Evolutionary conservation across 441 rosid genomes (phyloP), one percentile per base, ranked within the genome.

Genomic region (Lepidium campestre): DNA sequence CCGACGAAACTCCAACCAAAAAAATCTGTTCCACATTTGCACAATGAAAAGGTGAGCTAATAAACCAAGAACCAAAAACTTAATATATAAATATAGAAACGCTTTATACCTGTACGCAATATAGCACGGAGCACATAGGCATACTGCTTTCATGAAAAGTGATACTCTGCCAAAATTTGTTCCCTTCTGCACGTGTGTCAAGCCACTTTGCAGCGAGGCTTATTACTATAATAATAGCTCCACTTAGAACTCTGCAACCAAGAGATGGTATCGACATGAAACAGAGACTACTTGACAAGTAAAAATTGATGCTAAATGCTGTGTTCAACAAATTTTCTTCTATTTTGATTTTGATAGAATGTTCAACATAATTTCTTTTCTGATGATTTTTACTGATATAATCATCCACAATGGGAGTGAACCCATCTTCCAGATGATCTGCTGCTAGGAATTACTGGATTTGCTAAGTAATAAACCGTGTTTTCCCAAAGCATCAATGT

Each of bases 121-220:
- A 91, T 71, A 89, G 85, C 57, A 78, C 27, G 34, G 87, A 81
- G 70, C 76, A 75, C 79, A 70, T 78, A n/a, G 86, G 73, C 62
- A 78, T 80, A 73, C 70, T 77, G 53, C 25, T 70, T 72, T 75
- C 86, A 58, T 62, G 78, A 62, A 66, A 71, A 76, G 92, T 86
- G 49, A 93, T 81, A 49, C 80, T 73, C 66, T 70, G 78, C 97
- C 96, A 89, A 74, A 65, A 81, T 65, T 80, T 91, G 73, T 81
- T 89, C 62, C 89, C 87, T 76, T 77, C 88, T 65, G 83, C 78
- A 77, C 79, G 80, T 70, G 75, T 65, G 77, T 83, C 85, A 31
- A 87, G 71, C 99, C 93, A 93, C 79, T 85, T 87, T 58, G 86
- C 96, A 74, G 81, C 76, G 58, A 77, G 77, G 80, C 97, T 94